phyloP scores from a whole-genome alignment of 225 moss, liverwort and hornwort species.

The Neckera pumila region DNA sequence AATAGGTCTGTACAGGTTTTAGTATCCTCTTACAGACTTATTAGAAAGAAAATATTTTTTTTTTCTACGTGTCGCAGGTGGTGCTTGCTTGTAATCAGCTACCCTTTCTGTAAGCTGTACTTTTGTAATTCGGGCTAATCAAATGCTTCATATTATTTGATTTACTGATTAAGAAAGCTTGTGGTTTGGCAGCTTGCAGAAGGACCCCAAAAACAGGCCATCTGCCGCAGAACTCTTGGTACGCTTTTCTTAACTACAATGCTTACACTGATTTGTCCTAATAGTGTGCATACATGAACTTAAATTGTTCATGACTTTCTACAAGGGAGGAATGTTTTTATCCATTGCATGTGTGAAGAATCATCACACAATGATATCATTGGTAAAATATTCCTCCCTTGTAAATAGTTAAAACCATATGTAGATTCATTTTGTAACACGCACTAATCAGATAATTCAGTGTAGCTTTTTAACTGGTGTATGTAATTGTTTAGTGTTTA shows the following conservation, averaged over 20 bases:
- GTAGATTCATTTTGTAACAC: background rate
- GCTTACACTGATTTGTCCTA: background rate
- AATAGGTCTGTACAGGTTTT: background rate
- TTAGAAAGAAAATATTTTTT: background rate
- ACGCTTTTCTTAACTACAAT: background rate
- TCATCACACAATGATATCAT: background rate
- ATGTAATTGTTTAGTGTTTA: background rate
- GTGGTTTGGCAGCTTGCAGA: slow-evolving; percentile 66
- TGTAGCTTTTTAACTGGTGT: background rate
- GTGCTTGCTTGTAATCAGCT: background rate
- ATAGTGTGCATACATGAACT: background rate
- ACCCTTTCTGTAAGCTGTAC: background rate
- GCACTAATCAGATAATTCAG: background rate
- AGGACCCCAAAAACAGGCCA: slow-evolving; percentile 67
- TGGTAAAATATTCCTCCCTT: background rate
- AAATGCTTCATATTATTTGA: background rate
- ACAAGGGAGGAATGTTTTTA: background rate
- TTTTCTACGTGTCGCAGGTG: background rate
- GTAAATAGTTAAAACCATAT: background rate
- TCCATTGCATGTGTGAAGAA: background rate
- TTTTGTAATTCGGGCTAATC: background rate
- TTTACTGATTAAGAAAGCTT: background rate
- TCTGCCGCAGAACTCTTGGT: slow-evolving; percentile 88
- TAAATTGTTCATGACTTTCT: background rate
- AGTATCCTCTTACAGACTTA: background rate